A percentile compares a stretch with the other conserved stretches of the same genome.
Evolutionary conservation across 2,329 filamentous ascomycete species (phyloP).

Genomic region (Aspergillus aculeatinus): DNA sequence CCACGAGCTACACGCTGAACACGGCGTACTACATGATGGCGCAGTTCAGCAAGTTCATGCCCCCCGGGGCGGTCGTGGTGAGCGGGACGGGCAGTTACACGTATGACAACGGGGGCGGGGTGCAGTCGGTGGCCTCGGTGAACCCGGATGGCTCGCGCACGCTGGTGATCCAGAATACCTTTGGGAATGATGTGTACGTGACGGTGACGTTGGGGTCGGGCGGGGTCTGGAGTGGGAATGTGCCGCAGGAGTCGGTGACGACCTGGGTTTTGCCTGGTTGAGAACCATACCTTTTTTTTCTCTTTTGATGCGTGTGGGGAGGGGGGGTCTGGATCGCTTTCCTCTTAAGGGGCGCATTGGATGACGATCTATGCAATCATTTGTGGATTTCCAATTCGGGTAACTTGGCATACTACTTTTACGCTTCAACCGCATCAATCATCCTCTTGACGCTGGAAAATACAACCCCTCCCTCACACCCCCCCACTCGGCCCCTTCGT

Average conservation of each 20-base stretch:
- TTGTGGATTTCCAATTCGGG: too few relatives aligned
- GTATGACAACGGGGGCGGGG: constrained; percentile 35
- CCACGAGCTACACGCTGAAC: constrained; percentile 46
- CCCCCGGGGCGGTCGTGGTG: constrained; percentile 46
- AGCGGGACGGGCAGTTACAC: constrained; percentile 47
- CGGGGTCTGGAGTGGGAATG: constrained; percentile 29
- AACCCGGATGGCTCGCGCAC: constrained; percentile 50
- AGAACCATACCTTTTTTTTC: not conserved
- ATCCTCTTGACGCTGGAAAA: too few relatives aligned
- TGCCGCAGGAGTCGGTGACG: constrained; percentile 29
- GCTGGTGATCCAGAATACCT: constrained; percentile 51
- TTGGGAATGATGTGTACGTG: constrained; percentile 49
- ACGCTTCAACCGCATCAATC: too few relatives aligned
- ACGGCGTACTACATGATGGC: constrained; percentile 57
- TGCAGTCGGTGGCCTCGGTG: constrained; percentile 49
- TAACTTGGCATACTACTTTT: too few relatives aligned
- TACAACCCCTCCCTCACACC: too few relatives aligned
- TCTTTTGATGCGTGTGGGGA: too few relatives aligned
- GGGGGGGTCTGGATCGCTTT: too few relatives aligned
- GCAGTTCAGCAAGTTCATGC: constrained; percentile 53
- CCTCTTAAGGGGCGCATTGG: too few relatives aligned
- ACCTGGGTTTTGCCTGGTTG: constrained; percentile 29
- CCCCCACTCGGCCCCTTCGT: too few relatives aligned
- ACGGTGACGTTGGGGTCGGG: constrained; percentile 23
- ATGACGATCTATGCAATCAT: too few relatives aligned